phyloP scores from a whole-genome alignment of 2,329 filamentous ascomycete genomes.

The Alternaria sp. region DNA sequence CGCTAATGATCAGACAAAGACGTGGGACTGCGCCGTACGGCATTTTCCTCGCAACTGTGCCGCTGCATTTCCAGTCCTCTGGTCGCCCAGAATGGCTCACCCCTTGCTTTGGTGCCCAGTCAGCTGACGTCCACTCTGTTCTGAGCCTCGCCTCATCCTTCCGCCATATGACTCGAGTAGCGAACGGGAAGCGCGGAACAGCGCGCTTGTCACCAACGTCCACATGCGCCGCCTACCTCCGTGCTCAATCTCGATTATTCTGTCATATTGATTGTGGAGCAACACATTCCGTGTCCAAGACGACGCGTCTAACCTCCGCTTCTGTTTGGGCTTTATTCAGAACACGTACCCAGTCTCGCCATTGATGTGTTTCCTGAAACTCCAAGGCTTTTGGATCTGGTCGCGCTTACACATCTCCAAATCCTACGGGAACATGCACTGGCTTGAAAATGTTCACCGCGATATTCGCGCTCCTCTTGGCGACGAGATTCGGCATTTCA shows the following conservation, averaged over 20 bases:
- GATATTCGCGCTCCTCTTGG: background rate
- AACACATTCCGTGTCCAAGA: slow-evolving; percentile 8
- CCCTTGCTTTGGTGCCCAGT: slow-evolving; percentile 18
- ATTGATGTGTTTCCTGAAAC: background rate
- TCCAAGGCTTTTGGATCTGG: background rate
- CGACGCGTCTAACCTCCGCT: background rate
- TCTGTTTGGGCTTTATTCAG: background rate
- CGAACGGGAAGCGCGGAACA: slow-evolving; percentile 30
- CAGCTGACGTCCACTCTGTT: slow-evolving; percentile 18
- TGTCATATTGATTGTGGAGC: slow-evolving; percentile 10
- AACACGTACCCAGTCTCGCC: background rate
- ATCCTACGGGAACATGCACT: background rate
- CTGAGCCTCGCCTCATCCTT: slow-evolving; percentile 27
- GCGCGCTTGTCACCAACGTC: slow-evolving; percentile 27
- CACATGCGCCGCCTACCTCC: slow-evolving; percentile 13
- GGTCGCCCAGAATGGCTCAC: background rate
- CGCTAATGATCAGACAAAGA: slow-evolving; percentile 34
- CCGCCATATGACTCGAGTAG: slow-evolving; percentile 26
- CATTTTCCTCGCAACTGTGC: slow-evolving; percentile 7
- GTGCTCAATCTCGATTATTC: slow-evolving; percentile 6
- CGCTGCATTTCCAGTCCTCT: slow-evolving; percentile 10
- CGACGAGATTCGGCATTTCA: background rate
- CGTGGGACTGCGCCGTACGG: slow-evolving; percentile 26
- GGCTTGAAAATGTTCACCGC: background rate
- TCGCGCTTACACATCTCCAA: background rate